Evolutionary conservation across 139 green algal species (phyloP).

Genomic region (Astrephomene gubernaculifera): DNA sequence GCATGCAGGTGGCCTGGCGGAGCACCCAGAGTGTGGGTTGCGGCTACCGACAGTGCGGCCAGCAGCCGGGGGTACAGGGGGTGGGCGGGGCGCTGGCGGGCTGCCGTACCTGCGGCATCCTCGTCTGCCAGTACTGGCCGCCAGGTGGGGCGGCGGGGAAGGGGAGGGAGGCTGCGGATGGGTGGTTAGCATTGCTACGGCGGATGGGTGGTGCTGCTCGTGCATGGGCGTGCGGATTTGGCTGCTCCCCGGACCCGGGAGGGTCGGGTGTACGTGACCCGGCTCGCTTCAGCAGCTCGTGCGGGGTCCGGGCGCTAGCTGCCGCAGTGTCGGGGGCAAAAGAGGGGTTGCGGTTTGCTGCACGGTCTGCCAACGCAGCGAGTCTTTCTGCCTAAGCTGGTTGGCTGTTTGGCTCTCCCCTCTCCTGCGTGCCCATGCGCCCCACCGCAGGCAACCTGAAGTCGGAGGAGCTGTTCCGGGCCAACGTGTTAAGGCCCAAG

Average conservation of each 20-base stretch:
- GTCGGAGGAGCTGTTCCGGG: neutral
- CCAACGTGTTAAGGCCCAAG: neutral
- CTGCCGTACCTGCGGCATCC: neutral
- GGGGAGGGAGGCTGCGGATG: neutral
- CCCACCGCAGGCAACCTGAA: neutral
- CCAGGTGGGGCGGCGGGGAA: neutral
- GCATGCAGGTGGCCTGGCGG: conserved; percentile 14
- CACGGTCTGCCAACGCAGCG: too few species aligned
- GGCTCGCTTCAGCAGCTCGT: neutral
- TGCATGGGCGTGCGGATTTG: too few species aligned
- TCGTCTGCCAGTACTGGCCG: conserved; percentile 4
- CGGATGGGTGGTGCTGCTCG: neutral
- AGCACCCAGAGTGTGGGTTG: neutral
- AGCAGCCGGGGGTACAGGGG: too few species aligned
- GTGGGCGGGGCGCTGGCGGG: neutral
- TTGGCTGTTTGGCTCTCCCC: too few species aligned
- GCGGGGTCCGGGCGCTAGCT: too few species aligned
- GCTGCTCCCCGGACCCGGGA: too few species aligned
- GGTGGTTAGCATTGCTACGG: neutral
- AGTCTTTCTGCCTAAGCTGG: neutral
- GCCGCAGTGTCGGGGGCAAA: too few species aligned
- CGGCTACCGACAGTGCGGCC: conserved; percentile 7
- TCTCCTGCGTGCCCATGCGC: too few species aligned
- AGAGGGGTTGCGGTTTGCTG: too few species aligned
- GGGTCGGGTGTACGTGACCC: neutral